Base-by-base conservation (phyloP, 2,329 filamentous ascomycete species). In the Blumeriella jaapii region DNA sequence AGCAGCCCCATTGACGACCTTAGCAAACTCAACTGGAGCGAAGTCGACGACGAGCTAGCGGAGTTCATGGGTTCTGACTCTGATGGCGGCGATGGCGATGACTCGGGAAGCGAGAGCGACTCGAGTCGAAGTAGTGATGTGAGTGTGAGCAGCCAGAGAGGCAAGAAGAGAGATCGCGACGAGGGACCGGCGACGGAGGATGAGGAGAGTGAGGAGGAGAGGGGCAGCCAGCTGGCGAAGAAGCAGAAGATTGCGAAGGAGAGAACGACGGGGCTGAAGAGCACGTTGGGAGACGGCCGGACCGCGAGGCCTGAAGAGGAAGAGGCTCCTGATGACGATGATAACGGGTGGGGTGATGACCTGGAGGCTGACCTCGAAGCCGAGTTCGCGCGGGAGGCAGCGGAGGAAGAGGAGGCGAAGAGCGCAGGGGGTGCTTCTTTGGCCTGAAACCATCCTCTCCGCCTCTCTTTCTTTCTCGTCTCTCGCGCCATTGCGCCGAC, bases 31-130 rank as follows among this genome's bases (percentile, higher is more conserved):
- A 68, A 82, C 52, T 78, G 76, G 65, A 69, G 64, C 4, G 66
- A 62, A 7, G 68, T 72, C 2, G 77, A 85, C 45, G 76, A 81
- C 39, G 85, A 93, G 51, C 61, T 93, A 7, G 73, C 71, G 10
- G 82, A 84, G 29, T 87, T 91, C 47, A 61, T 91, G 46, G 70
- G 69, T 7, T 61, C 63, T 5, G 69, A 67, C 16, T 66, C 61
- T 2, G 69, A 68, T 1, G 67, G 65, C 9, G 64, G 64, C 29
- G 52, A 53, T 9, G 64, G 63, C 28, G 52, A 53, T 36, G n/a
- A n/a, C n/a, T 47, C 47, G 3, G 49, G 47, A 14, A 44, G 40
- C 5, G 44, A 38, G 6, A 50, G 47, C 22, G 36, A 42, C 31
- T 24, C 22, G 14, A 40, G 36, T 16, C 37, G 34, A n/a, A 27